Evolutionary conservation across 495 filamentous ascomycete species (phyloP).

Genomic region (Hyaloscypha hepaticicola): DNA sequence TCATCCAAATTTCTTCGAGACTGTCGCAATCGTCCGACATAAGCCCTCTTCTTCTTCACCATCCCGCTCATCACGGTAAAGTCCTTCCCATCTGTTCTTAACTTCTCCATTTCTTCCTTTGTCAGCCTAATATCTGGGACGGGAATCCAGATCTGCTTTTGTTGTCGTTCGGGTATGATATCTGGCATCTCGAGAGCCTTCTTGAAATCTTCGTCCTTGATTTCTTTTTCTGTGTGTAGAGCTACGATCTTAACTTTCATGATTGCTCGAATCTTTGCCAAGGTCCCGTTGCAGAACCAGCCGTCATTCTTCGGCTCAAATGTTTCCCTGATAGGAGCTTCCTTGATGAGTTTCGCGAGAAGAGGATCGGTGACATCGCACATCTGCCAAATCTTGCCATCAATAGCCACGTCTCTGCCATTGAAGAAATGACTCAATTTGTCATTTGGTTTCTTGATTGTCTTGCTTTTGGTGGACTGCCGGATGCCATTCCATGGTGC

Average conservation of each 20-base stretch:
- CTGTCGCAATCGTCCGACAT: background rate
- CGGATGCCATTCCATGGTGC: slow-evolving; percentile 20
- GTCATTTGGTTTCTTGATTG: background rate
- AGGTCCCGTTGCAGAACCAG: slow-evolving; percentile 76
- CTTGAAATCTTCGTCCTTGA: slow-evolving; percentile 53
- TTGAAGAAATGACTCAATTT: slow-evolving; percentile 73
- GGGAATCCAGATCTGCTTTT: slow-evolving; percentile 26
- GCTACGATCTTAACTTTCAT: slow-evolving; percentile 79
- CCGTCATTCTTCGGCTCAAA: slow-evolving; percentile 67
- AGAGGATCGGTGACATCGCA: slow-evolving; percentile 88
- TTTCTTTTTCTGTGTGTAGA: slow-evolving; percentile 42
- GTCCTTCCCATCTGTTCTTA: slow-evolving; percentile 1
- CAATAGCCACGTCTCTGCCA: slow-evolving; percentile 61
- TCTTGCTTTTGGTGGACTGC: background rate
- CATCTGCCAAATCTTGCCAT: slow-evolving; percentile 88
- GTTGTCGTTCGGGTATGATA: slow-evolving; percentile 27
- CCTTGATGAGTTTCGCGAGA: slow-evolving; percentile 52
- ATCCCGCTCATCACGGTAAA: background rate
- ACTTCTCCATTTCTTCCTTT: slow-evolving; percentile 18
- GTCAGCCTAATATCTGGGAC: slow-evolving; percentile 37
- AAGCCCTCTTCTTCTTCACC: background rate
- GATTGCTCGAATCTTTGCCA: slow-evolving; percentile 76
- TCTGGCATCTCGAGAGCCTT: slow-evolving; percentile 47
- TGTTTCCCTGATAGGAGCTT: slow-evolving; percentile 41
- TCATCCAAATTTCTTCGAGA: too few species aligned